phyloP scores from a whole-genome alignment of 306 rosid genomes.

The Castanea mollissima region DNA sequence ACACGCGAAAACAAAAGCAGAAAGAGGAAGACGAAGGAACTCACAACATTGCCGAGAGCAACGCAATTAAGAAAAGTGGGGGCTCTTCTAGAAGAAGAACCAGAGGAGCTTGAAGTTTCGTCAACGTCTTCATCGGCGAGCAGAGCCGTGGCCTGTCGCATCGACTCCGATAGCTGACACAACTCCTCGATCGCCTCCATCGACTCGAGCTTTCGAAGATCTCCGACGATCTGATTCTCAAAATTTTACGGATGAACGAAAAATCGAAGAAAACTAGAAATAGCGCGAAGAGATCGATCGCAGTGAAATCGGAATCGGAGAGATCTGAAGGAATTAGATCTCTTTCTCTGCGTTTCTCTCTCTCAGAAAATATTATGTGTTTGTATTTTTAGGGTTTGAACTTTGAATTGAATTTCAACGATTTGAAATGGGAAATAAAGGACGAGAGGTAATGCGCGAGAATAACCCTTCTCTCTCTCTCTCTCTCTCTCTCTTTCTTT shows the following conservation, averaged over 20 bases:
- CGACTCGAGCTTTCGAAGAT: constrained; percentile 14
- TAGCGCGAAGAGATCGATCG: constrained; percentile 7
- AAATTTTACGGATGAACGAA: neutral
- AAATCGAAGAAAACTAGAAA: neutral
- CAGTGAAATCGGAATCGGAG: constrained; percentile 13
- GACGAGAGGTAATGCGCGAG: constrained; percentile 14
- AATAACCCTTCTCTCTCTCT: constrained; percentile 18
- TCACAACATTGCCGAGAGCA: constrained; percentile 93
- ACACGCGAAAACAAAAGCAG: neutral
- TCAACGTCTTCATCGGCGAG: constrained; percentile 95
- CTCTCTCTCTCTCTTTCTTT: neutral
- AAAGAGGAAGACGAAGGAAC: constrained; percentile 20
- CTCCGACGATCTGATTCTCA: constrained; percentile 1
- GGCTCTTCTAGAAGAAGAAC: constrained; percentile 60
- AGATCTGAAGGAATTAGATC: constrained; percentile 11
- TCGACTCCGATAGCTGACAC: constrained; percentile 76
- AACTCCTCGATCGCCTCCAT: constrained; percentile 99
- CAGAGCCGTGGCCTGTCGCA: constrained; percentile 84
- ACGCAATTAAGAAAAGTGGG: constrained; percentile 91
- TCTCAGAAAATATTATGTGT: neutral
- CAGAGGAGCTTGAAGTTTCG: constrained; percentile 44
- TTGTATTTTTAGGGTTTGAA: neutral
- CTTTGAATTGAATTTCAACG: neutral
- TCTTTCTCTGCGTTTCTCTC: neutral
- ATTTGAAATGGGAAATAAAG: neutral